Base-by-base conservation (phyloP, 768 basidiomycete genomes). In the Galerina marginata region DNA sequence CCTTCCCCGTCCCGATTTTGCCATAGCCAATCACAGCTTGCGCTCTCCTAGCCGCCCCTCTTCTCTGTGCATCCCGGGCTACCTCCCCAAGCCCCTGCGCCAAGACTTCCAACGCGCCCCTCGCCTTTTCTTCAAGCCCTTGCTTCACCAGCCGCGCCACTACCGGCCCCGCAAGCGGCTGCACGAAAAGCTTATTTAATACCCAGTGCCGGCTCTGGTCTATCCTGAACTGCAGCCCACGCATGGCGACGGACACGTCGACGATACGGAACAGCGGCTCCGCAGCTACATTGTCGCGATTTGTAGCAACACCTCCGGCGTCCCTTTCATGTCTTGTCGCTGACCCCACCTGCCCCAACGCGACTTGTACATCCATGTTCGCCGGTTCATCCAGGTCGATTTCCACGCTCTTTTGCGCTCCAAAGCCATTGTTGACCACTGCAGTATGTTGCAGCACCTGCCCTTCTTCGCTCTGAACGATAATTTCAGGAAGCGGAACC, bases 161-260 rank as follows among this genome's bases (percentile, higher is more conserved):
- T 1, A 71, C 40, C 0, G 77, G 74, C 5, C 73, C 73, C 0
- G 74, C 73, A 16, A 79, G 69, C 0, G 74, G 77, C 56, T 79
- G 73, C 16, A 79, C 59, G 6, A 77, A 46, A 9, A 74, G 46
- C 25, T 74, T 79, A 62, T 79, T 79, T 20, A 79, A 52, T 39
- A 79, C 71, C 76, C 76, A 79, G 51, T 80, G 78, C 50, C 72
- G 69, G 61, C 76, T 78, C 54, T 74, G 55, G 33, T 72, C 67
- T 43, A 81, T 67, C 46, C 60, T 60, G 53, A 79, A 73, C 4
- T 63, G 60, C 6, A 78, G 66, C 6, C 73, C 74, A 4, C 67
- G 66, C 26, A 76, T 49, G 15, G 67, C 44, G 1, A 72, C 69
- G 25, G 70, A 55, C 6, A 79, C 75, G 54, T 72, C 67, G 46